phyloP scores from a whole-genome alignment of 1,139 yeast genomes.

The Hanseniaspora uvarum region DNA sequence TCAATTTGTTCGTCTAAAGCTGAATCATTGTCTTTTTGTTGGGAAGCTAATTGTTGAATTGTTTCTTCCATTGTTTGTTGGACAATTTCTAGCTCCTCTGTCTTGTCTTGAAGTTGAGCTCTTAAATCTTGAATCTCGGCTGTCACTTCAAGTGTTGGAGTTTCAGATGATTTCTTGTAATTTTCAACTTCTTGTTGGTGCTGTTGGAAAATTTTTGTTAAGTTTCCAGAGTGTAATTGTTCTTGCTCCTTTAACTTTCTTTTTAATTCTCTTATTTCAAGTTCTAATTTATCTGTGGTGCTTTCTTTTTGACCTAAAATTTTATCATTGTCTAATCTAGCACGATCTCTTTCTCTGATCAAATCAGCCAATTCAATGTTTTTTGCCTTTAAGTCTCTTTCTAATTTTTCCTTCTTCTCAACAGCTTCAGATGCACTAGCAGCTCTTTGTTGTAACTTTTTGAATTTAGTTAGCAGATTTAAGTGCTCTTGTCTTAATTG shows the following conservation, averaged over 20 bases:
- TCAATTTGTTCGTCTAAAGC: slow-evolving; percentile 53
- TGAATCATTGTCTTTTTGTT: slow-evolving; percentile 46
- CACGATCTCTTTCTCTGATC: slow-evolving; percentile 82
- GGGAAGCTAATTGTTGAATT: slow-evolving; percentile 46
- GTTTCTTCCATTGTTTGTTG: slow-evolving; percentile 75
- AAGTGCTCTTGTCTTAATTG: slow-evolving; percentile 89
- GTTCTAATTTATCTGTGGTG: slow-evolving; percentile 56
- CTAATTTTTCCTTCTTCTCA: slow-evolving; percentile 71
- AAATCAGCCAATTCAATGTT: slow-evolving; percentile 81
- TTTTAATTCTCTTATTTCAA: slow-evolving; percentile 55
- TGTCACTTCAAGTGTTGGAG: neutral
- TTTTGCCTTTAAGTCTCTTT: slow-evolving; percentile 74
- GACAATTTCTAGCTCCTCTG: slow-evolving; percentile 68
- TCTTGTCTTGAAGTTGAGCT: slow-evolving; percentile 51
- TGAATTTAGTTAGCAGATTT: slow-evolving; percentile 65
- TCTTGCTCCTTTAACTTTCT: slow-evolving; percentile 55
- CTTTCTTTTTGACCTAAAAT: slow-evolving; percentile 55
- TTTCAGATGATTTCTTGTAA: slow-evolving; percentile 32
- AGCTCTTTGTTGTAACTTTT: slow-evolving; percentile 78
- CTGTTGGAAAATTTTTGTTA: slow-evolving; percentile 49
- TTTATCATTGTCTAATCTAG: slow-evolving; percentile 72
- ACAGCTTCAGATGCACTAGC: slow-evolving; percentile 89
- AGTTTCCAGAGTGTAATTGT: slow-evolving; percentile 55
- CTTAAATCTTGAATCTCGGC: slow-evolving; percentile 31
- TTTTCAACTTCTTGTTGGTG: slow-evolving; percentile 50